Conservation (phyloP, 2,329 filamentous ascomycete species). For the Aspergillus flavus region DNA sequence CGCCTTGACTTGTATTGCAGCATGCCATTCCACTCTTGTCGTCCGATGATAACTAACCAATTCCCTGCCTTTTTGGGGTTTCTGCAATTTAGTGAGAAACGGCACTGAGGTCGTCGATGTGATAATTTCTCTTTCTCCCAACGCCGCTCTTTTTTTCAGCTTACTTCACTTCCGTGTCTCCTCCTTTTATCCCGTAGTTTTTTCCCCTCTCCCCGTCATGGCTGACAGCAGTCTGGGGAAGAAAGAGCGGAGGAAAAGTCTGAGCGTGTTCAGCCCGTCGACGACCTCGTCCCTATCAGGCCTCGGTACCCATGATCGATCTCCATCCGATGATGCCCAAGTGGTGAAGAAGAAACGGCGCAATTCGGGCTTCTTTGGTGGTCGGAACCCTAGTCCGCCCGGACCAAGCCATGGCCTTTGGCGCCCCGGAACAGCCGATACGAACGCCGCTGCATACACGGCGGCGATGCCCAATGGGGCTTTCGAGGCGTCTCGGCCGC, state of each 20-base stretch:
- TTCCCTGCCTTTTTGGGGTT: slow-evolving; percentile 9
- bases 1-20: slow-evolving; percentile 22
- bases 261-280: slow-evolving; percentile 36
- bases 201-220: slow-evolving; percentile 28
- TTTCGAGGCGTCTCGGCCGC: slow-evolving; percentile 36
- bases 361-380: slow-evolving; percentile 44
- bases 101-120: slow-evolving; percentile 35
- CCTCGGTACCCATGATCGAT: slow-evolving; percentile 34
- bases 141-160: slow-evolving; percentile 4
- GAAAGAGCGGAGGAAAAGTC: slow-evolving; percentile 40
- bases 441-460: slow-evolving; percentile 28
- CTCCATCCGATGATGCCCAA: slow-evolving; percentile 40
- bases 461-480: slow-evolving; percentile 25
- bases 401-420: slow-evolving; percentile 24
- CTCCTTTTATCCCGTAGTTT: slow-evolving; percentile 6
- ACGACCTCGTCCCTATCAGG: slow-evolving; percentile 25
- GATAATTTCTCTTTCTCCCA: slow-evolving; percentile 20
- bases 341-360: slow-evolving; percentile 40
- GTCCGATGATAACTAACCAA: slow-evolving; percentile 20
- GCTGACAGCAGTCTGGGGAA: slow-evolving; percentile 31
- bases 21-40: slow-evolving; percentile 20
- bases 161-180: slow-evolving; percentile 3
- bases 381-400: slow-evolving; percentile 31
- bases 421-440: slow-evolving; percentile 33
- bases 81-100: slow-evolving; percentile 26